Percentiles rank a stretch among this genome's conserved stretches.
Conservation (phyloP, 192 early-diverging fungal genomes). For the Dissophora ornata region DNA sequence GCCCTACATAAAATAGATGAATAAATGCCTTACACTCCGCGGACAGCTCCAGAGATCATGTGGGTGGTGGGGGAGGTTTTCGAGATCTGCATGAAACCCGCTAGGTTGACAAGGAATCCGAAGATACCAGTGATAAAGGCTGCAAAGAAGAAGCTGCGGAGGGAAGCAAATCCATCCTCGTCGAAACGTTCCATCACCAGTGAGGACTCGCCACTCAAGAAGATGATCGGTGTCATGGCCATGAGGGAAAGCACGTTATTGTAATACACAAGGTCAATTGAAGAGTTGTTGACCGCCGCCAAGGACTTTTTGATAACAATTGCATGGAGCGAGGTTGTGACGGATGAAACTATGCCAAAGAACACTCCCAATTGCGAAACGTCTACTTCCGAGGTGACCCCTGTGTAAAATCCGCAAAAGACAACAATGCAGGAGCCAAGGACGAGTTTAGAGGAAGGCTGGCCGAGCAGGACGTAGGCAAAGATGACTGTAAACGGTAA, state of each 20-base stretch:
- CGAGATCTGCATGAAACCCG: slow-evolving; percentile 73
- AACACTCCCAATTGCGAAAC: slow-evolving; percentile 55
- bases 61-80: slow-evolving; percentile 72
- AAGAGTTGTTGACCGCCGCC: slow-evolving; percentile 59
- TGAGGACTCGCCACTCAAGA: slow-evolving; percentile 57
- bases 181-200: slow-evolving; percentile 4
- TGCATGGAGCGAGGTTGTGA: slow-evolving; percentile 68
- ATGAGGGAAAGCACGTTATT: slow-evolving; percentile 65
- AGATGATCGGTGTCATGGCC: slow-evolving; percentile 59
- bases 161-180: background rate
- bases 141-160: slow-evolving; percentile 52
- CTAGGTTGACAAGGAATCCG: slow-evolving; percentile 71
- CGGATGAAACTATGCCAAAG: slow-evolving; percentile 62
- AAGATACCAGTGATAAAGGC: slow-evolving; percentile 63
- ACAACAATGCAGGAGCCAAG: slow-evolving; percentile 59
- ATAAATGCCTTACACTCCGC: slow-evolving; percentile 61
- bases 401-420: slow-evolving; percentile 66
- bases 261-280: slow-evolving; percentile 71
- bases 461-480: slow-evolving; percentile 52
- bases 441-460: slow-evolving; percentile 53
- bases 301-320: slow-evolving; percentile 71
- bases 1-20: too few relatives aligned
- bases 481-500: slow-evolving; percentile 68
- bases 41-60: slow-evolving; percentile 70
- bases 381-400: slow-evolving; percentile 55